These are phyloP conservation scores for Populus pruinosa DNA, from an alignment of 345 rosid species.

Conservation along the genomic window DNA sequence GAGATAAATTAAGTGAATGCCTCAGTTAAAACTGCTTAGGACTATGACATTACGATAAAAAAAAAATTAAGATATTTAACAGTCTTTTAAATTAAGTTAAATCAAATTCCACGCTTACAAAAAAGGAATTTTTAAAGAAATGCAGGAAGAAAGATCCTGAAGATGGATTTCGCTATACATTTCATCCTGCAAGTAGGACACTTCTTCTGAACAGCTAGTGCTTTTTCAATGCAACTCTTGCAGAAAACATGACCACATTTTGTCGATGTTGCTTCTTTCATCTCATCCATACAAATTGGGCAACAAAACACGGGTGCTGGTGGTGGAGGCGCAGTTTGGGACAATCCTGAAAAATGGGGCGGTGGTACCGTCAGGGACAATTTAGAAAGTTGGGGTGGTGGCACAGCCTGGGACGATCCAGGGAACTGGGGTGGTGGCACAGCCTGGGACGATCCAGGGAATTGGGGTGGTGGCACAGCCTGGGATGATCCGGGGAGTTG, in stretches of 20 bases:
- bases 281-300: conserved; percentile 25
- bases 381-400: not conserved
- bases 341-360: not conserved
- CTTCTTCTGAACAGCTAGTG: conserved; percentile 17
- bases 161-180: conserved; percentile 16
- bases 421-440: not conserved
- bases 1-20: too few species aligned
- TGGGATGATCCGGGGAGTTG: not conserved
- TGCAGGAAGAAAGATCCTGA: conserved; percentile 29
- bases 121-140: not conserved
- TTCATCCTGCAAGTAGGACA: conserved; percentile 33
- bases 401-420: not conserved
- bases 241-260: conserved; percentile 38
- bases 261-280: conserved; percentile 24
- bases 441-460: not conserved
- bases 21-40: too few species aligned
- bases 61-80: not conserved
- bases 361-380: not conserved
- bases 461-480: not conserved
- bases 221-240: conserved; percentile 21
- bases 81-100: not conserved
- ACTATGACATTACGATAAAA: not conserved
- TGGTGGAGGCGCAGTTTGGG: not conserved
- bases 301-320: conserved; percentile 1
- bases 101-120: not conserved